Base-by-base conservation (phyloP, 1,284 basidiomycete genomes). In the Neolentinus lepideus region DNA sequence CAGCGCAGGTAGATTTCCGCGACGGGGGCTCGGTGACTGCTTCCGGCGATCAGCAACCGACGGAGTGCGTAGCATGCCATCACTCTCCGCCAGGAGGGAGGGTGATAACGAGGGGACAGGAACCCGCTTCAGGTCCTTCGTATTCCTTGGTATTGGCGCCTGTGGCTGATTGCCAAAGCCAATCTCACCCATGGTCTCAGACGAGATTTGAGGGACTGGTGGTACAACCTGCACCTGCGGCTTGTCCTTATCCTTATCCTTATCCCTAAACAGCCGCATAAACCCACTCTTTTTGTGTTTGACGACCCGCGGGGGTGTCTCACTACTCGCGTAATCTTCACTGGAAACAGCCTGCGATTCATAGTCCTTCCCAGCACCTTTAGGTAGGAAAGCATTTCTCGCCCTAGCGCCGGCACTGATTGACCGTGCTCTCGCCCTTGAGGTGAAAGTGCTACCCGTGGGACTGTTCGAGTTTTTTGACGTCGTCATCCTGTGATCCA, bases 271-370 rank as follows among this genome's bases (percentile, higher is more conserved):
- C 12, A 92, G 69, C 55, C 86, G 76, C 84, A 92, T 82, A 66
- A 92, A 87, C 1, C 88, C 89, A 61, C 88, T 91, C 67, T 86
- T 90, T 73, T 88, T 87, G 56, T 82, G 80, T 64, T 80, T 85
- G 45, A 90, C 63, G 1, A 68, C 61, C 59, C 82, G 85, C 2
- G 60, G 33, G 52, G 57, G 55, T 3, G 58, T 27, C 19, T 22
- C 51, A 24, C 22, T 52, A 4, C 16, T 53, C 45, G 31, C 46
- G 12, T 50, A 31, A 6, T 35, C 50, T 1, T 46, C 50, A n/a
- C 36, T 26, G 11, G 58, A 55, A 14, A 51, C 14, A 33, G 35
- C 56, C 43, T 70, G 69, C 51, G 61, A 61, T 36, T 59, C 59
- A 22, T 67, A 69, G 33, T 77, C 73, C 22, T 25, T 25, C 21